Evolutionary conservation across 208 protist genomes (phyloP).

Genomic region (Trypanosomatidae sp.): DNA sequence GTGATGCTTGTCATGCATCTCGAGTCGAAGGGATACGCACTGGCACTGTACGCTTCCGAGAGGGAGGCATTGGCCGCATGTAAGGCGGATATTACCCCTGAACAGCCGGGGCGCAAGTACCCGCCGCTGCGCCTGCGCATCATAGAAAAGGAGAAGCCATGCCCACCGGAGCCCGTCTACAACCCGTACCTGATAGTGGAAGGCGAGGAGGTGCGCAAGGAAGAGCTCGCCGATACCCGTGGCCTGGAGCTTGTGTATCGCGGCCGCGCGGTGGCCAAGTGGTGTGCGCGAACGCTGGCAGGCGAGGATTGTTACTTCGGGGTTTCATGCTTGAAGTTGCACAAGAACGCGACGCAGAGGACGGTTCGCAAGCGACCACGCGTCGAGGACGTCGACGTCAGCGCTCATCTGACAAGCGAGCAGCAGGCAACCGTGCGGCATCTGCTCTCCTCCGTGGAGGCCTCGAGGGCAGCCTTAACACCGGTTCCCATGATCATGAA

Average conservation of each 20-base stretch:
- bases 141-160: constrained; percentile 66
- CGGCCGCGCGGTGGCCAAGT: constrained; percentile 55
- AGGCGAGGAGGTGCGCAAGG: constrained; percentile 65
- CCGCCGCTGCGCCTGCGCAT: constrained; percentile 69
- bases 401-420: constrained; percentile 30
- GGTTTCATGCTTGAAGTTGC: constrained; percentile 63
- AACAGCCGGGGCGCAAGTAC: constrained; percentile 32
- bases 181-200: constrained; percentile 65
- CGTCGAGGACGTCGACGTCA: constrained; percentile 29
- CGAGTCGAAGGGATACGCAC: constrained; percentile 64
- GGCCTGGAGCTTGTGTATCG: constrained; percentile 82
- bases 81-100: constrained; percentile 55
- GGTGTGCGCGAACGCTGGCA: constrained; percentile 68
- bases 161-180: constrained; percentile 78
- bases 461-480: constrained; percentile 17
- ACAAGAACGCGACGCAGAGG: constrained; percentile 50
- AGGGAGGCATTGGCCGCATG: constrained; percentile 82
- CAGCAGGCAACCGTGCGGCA: constrained; percentile 32
- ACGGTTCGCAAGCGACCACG: constrained; percentile 76
- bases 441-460: constrained; percentile 27
- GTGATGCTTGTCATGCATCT: constrained; percentile 91
- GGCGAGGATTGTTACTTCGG: constrained; percentile 77
- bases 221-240: constrained; percentile 56
- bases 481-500: constrained; percentile 17
- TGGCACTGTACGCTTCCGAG: constrained; percentile 85